Base-by-base conservation (phyloP, 495 filamentous ascomycete genomes). In the Echria macrotheca region DNA sequence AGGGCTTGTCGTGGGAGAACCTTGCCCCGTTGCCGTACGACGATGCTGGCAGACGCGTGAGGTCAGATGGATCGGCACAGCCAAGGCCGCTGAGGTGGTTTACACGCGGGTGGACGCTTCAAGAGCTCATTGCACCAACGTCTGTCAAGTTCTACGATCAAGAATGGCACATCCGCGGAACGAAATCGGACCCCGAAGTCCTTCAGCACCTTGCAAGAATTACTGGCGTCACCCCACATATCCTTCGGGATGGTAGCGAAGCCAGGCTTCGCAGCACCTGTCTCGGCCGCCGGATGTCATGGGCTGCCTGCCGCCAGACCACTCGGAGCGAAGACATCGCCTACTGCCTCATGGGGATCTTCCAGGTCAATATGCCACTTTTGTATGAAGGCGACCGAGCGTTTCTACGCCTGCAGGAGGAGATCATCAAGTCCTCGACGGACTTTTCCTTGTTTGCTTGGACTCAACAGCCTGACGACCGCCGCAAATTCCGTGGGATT, bases 391-490 rank as follows among this genome's bases (percentile, higher is more conserved):
- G 61, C 3, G 21, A 26, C 18, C 40, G 32, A 14, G 59, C 56
- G 11, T 59, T 62, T 36, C 14, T 22, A 68, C 65, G n/a, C n/a
- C n/a, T n/a, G n/a, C n/a, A n/a, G n/a, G n/a, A n/a, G n/a, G n/a
- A n/a, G n/a, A n/a, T n/a, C 0, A 54, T 63, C 2, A 50, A 55
- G 8, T n/a, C 48, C 0, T 52, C 55, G 0, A 32, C 48, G 35
- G 63, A 68, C 38, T 59, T 62, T 18, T 62, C 60, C 5, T 45
- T 68, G 3, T 46, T 68, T 8, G 60, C 57, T 4, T 64, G 62
- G 65, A 19, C n/a, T n/a, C n/a, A n/a, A n/a, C n/a, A 40, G 11
- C 37, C 15, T 11, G 14, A 3, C 5, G 17, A 6, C 4, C 3
- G 4, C 17, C 5, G 10, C 14, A 56, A 35, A 5, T 54, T 45